Base-by-base conservation (phyloP, 495 filamentous ascomycete species). In the Hypoxylon trugodes region DNA sequence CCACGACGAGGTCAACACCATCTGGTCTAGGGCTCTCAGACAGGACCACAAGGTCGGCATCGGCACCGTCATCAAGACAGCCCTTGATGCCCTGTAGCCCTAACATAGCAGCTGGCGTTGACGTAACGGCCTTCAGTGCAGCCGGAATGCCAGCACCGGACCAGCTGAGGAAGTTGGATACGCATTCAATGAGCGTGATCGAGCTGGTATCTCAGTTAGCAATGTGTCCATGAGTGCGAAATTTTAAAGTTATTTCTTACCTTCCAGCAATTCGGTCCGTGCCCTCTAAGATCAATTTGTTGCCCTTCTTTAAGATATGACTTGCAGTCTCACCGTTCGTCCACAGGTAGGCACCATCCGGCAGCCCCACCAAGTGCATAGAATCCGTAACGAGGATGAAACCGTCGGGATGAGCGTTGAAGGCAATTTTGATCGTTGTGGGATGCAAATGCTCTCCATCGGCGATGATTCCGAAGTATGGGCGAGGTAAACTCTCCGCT, bases 41-140 rank as follows among this genome's bases (percentile, higher is more conserved):
- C 50, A 94, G 70, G 1, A 94, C 81, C 19, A 93, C 84, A 52
- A 96, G 69, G 75, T 96, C 91, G 1, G 91, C 91, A 81, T 96
- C 91, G 2, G 89, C 89, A 15, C 86, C 90, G 26, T 81, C 78
- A 1, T 84, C 81, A 50, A 96, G 71, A 1, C 72, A 79, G 0
- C 91, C 91, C 78, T 94, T 94, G 19, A 84, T 74, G 2, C 78
- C 81, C 42, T 86, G 68, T 37, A 93, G 47, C 0, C 87, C 87
- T 19, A 96, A 73, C 86, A 96, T 88, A 13, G 79, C 77, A 1
- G 91, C 91, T 8, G 91, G 91, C 6, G 86, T 88, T 10, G 79
- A 78, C 1, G 91, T 92, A 7, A 91, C 91, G 0, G 89, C 83
- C 55, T 81, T 83, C 18, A 96, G 73, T 0, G 86, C 89, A 67